Evolutionary conservation across 2,329 filamentous ascomycete species (phyloP).

Genomic region (Fusarium vanettenii): DNA sequence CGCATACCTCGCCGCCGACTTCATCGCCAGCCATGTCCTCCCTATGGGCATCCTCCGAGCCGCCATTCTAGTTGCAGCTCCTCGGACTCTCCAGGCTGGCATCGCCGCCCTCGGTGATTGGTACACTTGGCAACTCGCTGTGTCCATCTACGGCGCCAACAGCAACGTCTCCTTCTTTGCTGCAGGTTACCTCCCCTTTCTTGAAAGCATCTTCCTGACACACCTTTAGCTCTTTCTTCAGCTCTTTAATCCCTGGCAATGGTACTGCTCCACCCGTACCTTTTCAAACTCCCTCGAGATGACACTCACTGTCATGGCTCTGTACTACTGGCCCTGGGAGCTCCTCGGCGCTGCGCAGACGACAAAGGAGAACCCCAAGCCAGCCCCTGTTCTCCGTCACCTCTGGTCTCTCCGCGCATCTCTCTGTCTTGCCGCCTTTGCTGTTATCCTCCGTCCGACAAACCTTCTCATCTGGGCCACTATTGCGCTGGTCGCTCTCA

Average conservation of each 20-base stretch:
- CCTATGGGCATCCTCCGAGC: constrained; percentile 68
- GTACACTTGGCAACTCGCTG: constrained; percentile 87
- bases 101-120: constrained; percentile 85
- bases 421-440: constrained; percentile 80
- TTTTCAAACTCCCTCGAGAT: constrained; percentile 95
- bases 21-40: constrained; percentile 64
- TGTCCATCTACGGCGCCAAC: constrained; percentile 75
- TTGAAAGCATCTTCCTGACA: background rate
- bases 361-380: constrained; percentile 55
- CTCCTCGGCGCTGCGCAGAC: constrained; percentile 61
- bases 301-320: constrained; percentile 82
- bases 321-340: constrained; percentile 90
- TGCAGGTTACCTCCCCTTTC: constrained; percentile 61
- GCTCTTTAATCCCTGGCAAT: constrained; percentile 79
- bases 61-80: constrained; percentile 76
- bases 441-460: constrained; percentile 88
- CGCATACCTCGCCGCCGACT: constrained; percentile 74
- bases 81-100: constrained; percentile 80
- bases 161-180: constrained; percentile 75
- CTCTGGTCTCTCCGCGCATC: constrained; percentile 62
- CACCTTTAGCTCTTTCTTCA: constrained; percentile 50
- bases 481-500: constrained; percentile 64
- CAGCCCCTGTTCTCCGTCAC: constrained; percentile 40
- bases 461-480: constrained; percentile 87
- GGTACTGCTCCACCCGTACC: constrained; percentile 93